Conservation (phyloP, 352 stramenopile species). For the Phytophthora multivora region DNA sequence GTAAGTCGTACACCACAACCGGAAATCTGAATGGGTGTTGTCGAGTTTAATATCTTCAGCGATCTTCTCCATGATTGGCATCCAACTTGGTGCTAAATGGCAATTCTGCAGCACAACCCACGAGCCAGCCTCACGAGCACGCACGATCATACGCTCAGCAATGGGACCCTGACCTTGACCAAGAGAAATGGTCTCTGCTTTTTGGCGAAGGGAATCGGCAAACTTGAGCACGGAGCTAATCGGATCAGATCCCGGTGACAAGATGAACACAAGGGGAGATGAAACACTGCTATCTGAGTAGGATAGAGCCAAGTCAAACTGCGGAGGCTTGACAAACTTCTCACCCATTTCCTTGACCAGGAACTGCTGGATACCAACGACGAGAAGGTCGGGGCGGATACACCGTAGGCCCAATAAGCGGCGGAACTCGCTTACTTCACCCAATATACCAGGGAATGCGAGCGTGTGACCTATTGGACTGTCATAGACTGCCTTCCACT, state of each 20-base stretch:
- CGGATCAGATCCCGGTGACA: constrained; percentile 91
- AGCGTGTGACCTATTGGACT: constrained; percentile 76
- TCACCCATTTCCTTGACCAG: constrained; percentile 91
- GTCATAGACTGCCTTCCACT: constrained; percentile 92
- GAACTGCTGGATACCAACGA: constrained; percentile 92
- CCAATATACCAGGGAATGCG: constrained; percentile 75
- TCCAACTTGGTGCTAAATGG: constrained; percentile 92
- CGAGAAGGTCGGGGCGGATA: constrained; percentile 85
- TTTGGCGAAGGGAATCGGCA: constrained; percentile 71
- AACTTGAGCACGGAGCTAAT: constrained; percentile 92
- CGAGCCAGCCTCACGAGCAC: constrained; percentile 76
- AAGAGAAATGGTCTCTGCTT: constrained; percentile 91
- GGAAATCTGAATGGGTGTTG: constrained; percentile 88
- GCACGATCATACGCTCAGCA: constrained; percentile 89
- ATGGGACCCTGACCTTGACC: constrained; percentile 93
- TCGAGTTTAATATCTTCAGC: constrained; percentile 84
- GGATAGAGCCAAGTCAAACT: constrained; percentile 89
- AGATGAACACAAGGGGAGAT: constrained; percentile 92
- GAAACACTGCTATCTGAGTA: constrained; percentile 88
- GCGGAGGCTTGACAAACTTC: constrained; percentile 90
- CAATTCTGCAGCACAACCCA: constrained; percentile 94
- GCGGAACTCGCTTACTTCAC: constrained; percentile 68
- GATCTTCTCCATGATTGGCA: constrained; percentile 94
- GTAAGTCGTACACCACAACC: constrained; percentile 95
- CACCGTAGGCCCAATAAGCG: constrained; percentile 79